Conservation (phyloP, 2,329 filamentous ascomycete species). For the Seiridium unicorne region DNA sequence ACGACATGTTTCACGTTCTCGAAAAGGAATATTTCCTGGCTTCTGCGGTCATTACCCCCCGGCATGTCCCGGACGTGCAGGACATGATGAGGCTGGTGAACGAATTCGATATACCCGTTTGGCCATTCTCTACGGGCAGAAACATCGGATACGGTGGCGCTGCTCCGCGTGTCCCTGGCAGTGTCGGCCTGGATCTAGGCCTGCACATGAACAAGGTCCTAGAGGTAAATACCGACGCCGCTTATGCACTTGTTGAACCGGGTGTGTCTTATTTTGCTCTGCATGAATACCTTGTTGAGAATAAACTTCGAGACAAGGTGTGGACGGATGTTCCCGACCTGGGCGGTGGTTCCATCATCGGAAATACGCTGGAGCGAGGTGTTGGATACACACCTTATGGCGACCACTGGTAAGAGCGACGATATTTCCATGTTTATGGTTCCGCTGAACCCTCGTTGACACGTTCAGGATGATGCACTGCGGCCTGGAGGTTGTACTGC, state of each 20-base stretch:
- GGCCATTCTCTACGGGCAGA: slow-evolving; percentile 25
- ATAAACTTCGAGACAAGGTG: slow-evolving; percentile 35
- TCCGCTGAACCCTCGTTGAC: too few species aligned
- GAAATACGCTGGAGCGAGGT: slow-evolving; percentile 43
- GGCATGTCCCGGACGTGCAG: slow-evolving; percentile 29
- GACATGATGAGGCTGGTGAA: slow-evolving; percentile 29
- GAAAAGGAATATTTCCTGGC: slow-evolving; percentile 44
- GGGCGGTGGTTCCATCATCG: slow-evolving; percentile 43
- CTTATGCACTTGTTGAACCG: slow-evolving; percentile 51
- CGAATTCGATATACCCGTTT: slow-evolving; percentile 24
- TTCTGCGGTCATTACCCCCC: slow-evolving; percentile 37
- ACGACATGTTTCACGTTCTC: slow-evolving; percentile 40
- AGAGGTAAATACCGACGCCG: slow-evolving; percentile 46
- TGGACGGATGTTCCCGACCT: slow-evolving; percentile 43
- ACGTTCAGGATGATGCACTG: slow-evolving; percentile 27
- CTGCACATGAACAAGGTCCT: slow-evolving; percentile 51
- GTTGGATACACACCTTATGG: slow-evolving; percentile 46
- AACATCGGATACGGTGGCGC: slow-evolving; percentile 53
- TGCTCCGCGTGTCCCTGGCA: slow-evolving; percentile 49
- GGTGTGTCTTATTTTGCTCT: slow-evolving; percentile 53
- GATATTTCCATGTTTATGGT: background rate
- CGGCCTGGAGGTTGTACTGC: slow-evolving; percentile 31
- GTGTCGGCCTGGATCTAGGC: slow-evolving; percentile 50
- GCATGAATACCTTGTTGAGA: slow-evolving; percentile 45
- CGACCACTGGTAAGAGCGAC: slow-evolving; percentile 32